These are phyloP conservation scores for Canavalia gladiata DNA, from an alignment of 306 rosid species.

Conservation along the genomic window DNA sequence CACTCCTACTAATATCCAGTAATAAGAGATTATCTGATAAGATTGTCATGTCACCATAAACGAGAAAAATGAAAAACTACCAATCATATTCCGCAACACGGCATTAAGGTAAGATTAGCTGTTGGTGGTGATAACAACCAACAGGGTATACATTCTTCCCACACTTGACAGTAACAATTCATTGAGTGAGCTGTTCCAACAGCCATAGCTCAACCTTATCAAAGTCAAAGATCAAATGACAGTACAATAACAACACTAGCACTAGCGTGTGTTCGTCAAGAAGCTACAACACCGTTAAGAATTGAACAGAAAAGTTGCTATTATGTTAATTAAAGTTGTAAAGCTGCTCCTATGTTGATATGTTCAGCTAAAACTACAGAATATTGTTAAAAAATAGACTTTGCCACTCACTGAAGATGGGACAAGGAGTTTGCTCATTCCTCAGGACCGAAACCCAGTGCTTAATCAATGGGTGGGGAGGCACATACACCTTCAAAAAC, in stretches of 20 bases:
- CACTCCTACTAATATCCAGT: not conserved
- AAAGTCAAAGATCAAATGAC: slow-evolving; percentile 32
- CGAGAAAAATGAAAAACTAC: not conserved
- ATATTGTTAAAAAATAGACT: slow-evolving; percentile 10
- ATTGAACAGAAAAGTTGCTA: slow-evolving; percentile 4
- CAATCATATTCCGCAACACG: not conserved
- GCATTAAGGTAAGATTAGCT: not conserved
- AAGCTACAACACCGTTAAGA: not conserved
- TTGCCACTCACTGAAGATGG: slow-evolving; percentile 79
- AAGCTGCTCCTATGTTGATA: slow-evolving; percentile 1
- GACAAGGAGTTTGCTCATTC: slow-evolving; percentile 88
- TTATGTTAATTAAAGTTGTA: not conserved
- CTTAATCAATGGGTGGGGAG: slow-evolving; percentile 94
- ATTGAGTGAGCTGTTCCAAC: not conserved
- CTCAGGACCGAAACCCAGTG: slow-evolving; percentile 97
- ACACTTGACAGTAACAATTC: slow-evolving; percentile 1
- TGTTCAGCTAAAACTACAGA: slow-evolving; percentile 7
- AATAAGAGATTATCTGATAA: slow-evolving; percentile 1
- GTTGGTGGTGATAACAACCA: not conserved
- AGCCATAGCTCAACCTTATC: not conserved
- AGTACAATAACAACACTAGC: slow-evolving; percentile 22
- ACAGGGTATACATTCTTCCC: slow-evolving; percentile 24
- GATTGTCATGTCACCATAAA: not conserved
- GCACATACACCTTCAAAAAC: slow-evolving; percentile 78
- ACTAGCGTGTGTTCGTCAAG: not conserved